A percentile compares a stretch with the other conserved stretches of the same genome.
Conservation (phyloP, 2,329 filamentous ascomycete genomes). For the Sclerotinia borealis region DNA sequence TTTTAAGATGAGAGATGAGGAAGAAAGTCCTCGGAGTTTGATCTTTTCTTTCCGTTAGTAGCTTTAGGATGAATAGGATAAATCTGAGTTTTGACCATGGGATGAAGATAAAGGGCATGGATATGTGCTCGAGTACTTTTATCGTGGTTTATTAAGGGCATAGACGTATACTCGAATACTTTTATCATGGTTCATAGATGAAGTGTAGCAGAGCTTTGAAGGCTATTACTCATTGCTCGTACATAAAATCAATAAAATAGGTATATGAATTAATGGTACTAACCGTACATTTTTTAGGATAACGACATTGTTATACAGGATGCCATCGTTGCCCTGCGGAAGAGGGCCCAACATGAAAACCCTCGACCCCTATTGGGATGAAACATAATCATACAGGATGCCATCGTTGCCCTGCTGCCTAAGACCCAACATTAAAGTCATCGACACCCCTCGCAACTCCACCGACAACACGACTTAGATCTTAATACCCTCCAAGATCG, state of each 20-base stretch:
- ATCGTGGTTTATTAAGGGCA: background rate
- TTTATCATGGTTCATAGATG: background rate
- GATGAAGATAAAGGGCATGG: background rate
- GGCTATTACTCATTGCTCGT: background rate
- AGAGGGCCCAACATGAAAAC: slow-evolving; percentile 30
- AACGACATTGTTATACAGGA: slow-evolving; percentile 21
- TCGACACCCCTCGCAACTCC: slow-evolving; percentile 16
- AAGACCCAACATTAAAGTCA: slow-evolving; percentile 28
- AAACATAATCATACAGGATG: slow-evolving; percentile 23
- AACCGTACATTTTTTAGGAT: slow-evolving; percentile 11
- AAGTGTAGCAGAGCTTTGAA: too few relatives aligned
- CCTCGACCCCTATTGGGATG: slow-evolving; percentile 24
- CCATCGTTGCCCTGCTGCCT: slow-evolving; percentile 29
- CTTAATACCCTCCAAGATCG: slow-evolving; percentile 32
- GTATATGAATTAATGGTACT: slow-evolving; percentile 2
- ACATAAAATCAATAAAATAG: background rate
- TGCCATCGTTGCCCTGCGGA: slow-evolving; percentile 31
- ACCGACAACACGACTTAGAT: slow-evolving; percentile 21
- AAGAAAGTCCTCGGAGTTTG: slow-evolving; percentile 1
- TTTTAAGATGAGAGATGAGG: background rate
- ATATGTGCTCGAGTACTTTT: background rate
- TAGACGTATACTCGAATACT: background rate
- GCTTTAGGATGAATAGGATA: slow-evolving; percentile 1
- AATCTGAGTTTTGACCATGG: background rate
- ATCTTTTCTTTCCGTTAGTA: background rate